Conservation (phyloP, 1,139 yeast genomes). For the Geotrichum fermentans region DNA sequence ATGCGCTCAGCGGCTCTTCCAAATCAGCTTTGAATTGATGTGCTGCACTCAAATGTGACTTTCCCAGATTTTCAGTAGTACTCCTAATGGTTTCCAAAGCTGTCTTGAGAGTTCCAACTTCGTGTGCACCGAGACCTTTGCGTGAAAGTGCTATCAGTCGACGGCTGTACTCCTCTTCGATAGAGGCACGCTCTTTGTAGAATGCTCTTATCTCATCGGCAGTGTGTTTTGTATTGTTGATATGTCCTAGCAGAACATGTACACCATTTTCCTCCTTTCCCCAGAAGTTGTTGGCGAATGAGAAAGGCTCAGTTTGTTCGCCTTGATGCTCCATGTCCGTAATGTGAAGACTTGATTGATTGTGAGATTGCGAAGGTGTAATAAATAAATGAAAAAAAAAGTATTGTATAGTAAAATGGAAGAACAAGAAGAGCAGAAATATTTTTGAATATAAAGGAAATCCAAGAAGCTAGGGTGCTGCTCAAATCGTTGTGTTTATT, state of each 20-base stretch:
- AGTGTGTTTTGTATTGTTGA: constrained; percentile 48
- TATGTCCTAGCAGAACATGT: constrained; percentile 44
- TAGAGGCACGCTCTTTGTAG: constrained; percentile 46
- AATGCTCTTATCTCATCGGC: constrained; percentile 44
- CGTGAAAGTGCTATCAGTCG: constrained; percentile 43
- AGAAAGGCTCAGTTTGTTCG: constrained; percentile 20
- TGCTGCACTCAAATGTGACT: constrained; percentile 47
- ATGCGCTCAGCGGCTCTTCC: constrained; percentile 43
- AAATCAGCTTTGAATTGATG: constrained; percentile 43
- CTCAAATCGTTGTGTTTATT: background rate
- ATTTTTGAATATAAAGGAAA: background rate
- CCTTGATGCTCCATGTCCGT: constrained; percentile 9
- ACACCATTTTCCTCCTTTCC: constrained; percentile 51
- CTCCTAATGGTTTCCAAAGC: constrained; percentile 55
- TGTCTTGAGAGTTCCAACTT: constrained; percentile 53
- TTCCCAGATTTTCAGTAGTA: constrained; percentile 52
- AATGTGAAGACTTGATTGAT: background rate
- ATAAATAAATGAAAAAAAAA: background rate
- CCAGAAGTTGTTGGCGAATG: constrained; percentile 52
- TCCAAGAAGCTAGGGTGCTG: background rate
- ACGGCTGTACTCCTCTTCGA: constrained; percentile 71
- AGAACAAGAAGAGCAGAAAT: background rate
- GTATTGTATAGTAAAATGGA: background rate
- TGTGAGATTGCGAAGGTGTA: background rate
- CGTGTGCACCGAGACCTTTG: constrained; percentile 52